Conservation (phyloP, 768 basidiomycete species). For the Boletus reticulatus region DNA sequence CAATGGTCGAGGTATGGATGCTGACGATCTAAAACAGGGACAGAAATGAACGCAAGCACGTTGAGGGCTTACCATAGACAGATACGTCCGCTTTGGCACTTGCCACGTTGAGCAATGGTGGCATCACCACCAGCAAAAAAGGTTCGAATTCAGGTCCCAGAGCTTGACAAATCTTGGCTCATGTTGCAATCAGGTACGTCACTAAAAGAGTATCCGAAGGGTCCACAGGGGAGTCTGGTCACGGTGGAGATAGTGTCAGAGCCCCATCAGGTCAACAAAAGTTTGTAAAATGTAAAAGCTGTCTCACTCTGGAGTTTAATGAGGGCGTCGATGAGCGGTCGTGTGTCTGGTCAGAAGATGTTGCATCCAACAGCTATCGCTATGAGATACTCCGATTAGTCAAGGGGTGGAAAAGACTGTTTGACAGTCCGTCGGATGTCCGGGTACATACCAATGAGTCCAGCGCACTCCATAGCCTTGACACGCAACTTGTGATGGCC, state of each 20-base stretch:
- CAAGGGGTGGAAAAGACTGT: background rate
- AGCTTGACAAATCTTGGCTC: conserved; percentile 85
- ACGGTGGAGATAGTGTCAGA: background rate
- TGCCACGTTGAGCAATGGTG: conserved; percentile 64
- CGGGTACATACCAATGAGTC: conserved; percentile 64
- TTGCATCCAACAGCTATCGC: conserved; percentile 87
- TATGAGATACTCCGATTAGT: conserved; percentile 24
- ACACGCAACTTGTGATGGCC: conserved; percentile 68
- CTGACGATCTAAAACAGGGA: conserved; percentile 45
- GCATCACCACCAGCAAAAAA: conserved; percentile 83
- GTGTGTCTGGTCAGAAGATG: conserved; percentile 72
- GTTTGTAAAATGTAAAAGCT: background rate
- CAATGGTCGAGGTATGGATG: conserved; percentile 76
- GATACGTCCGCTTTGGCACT: conserved; percentile 79
- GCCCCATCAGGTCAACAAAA: background rate
- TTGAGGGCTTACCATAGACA: conserved; percentile 50
- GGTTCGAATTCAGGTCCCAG: conserved; percentile 84
- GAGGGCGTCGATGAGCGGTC: conserved; percentile 66
- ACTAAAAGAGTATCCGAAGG: conserved; percentile 67
- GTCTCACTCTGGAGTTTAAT: conserved; percentile 73
- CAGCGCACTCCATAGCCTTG: conserved; percentile 92
- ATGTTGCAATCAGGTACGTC: conserved; percentile 81
- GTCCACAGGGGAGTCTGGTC: conserved; percentile 61
- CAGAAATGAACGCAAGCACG: background rate
- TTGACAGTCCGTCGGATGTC: background rate